Evolutionary conservation across 2,329 filamentous ascomycete genomes (phyloP).

Genomic region (Monosporascus sp.): DNA sequence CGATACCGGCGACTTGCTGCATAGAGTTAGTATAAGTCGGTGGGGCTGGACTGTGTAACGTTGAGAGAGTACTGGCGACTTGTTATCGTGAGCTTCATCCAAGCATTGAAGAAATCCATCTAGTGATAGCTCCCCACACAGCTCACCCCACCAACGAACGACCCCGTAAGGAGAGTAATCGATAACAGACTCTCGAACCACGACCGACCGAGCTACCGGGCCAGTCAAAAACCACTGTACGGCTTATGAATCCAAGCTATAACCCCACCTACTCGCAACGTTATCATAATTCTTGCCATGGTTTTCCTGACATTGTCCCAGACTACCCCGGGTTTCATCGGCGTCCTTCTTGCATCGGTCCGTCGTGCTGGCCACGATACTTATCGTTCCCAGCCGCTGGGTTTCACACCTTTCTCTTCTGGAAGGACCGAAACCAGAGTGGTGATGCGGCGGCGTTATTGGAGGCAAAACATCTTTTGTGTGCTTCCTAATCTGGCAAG

Average conservation of each 20-base stretch:
- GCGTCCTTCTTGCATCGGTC: background rate
- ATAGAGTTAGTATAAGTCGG: background rate
- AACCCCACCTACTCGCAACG: background rate
- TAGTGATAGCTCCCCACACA: background rate
- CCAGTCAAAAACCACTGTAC: background rate
- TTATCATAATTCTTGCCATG: background rate
- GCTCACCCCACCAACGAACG: background rate
- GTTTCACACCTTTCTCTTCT: background rate
- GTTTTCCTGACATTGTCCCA: background rate
- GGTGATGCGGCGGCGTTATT: background rate
- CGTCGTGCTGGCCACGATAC: background rate
- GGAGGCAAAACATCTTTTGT: background rate
- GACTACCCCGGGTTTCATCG: background rate
- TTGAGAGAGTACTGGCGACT: background rate
- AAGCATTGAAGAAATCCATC: background rate
- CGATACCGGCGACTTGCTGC: background rate
- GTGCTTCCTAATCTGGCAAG: background rate
- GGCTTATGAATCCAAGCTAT: background rate
- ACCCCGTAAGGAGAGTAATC: background rate
- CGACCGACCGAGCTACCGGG: no score
- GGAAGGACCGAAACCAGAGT: background rate
- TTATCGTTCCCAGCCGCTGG: background rate
- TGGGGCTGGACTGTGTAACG: background rate
- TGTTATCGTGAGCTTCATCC: background rate
- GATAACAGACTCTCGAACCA: background rate